Evolutionary conservation across 306 rosid genomes (phyloP).

Genomic region (Mimosa pudica): DNA sequence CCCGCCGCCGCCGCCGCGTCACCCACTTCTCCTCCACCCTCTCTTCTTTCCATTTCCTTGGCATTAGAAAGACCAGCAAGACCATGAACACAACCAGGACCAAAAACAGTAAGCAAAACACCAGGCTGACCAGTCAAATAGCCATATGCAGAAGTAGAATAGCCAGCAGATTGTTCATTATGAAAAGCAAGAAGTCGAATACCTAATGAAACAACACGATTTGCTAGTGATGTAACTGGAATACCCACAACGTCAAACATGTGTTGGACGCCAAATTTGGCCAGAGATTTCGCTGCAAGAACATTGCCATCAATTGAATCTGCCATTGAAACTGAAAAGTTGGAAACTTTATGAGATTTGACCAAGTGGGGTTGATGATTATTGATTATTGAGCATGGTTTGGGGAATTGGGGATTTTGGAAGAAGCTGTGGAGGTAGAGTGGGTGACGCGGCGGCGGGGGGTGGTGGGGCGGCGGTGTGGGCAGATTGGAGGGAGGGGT

Average conservation of each 20-base stretch:
- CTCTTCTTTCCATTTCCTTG: slow-evolving; percentile 16
- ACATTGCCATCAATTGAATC: slow-evolving; percentile 63
- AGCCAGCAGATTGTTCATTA: slow-evolving; percentile 96
- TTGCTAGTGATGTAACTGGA: slow-evolving; percentile 88
- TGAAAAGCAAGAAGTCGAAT: slow-evolving; percentile 85
- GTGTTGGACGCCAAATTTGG: slow-evolving; percentile 60
- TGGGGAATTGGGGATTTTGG: background rate
- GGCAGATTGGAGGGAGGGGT: no score
- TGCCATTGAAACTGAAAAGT: background rate
- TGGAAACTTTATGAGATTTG: background rate
- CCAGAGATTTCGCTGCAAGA: slow-evolving; percentile 70
- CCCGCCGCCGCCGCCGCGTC: no score
- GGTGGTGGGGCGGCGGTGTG: no score
- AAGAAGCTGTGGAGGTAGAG: no score
- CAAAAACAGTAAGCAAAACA: slow-evolving; percentile 87
- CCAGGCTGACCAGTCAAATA: slow-evolving; percentile 80
- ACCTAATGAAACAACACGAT: slow-evolving; percentile 78
- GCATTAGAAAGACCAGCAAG: slow-evolving; percentile 92
- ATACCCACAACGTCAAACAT: slow-evolving; percentile 99
- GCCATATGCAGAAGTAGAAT: slow-evolving; percentile 95
- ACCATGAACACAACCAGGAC: slow-evolving; percentile 97
- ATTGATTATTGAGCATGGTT: background rate
- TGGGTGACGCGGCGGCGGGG: no score
- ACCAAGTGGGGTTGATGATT: background rate
- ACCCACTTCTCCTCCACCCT: no score